Percentiles rank a stretch among this genome's conserved stretches.
These are phyloP conservation scores for Pseudomonodictys pantanalensis DNA, from an alignment of 495 filamentous ascomycete genomes.

Conservation along the genomic window DNA sequence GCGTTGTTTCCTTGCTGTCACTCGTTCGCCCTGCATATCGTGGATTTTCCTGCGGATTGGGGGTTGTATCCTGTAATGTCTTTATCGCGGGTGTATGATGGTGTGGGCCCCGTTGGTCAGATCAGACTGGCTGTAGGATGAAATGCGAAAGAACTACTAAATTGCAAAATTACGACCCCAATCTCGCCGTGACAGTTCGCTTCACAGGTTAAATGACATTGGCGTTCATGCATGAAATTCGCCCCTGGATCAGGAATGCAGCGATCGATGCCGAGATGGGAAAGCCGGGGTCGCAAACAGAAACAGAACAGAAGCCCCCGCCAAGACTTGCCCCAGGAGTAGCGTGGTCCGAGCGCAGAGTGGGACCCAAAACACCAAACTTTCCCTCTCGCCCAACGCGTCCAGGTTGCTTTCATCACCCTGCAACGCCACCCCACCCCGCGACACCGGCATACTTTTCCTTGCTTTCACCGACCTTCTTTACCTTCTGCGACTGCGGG, in stretches of 20 bases:
- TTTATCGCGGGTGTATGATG: background rate
- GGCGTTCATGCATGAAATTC: no score
- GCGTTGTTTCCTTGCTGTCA: background rate
- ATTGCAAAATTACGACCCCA: slow-evolving; percentile 2
- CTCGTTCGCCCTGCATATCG: background rate
- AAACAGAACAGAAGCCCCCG: no score
- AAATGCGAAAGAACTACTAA: slow-evolving; percentile 14
- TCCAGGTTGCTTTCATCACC: background rate
- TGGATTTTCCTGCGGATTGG: background rate
- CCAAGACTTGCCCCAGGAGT: no score
- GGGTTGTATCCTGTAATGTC: slow-evolving; percentile 11
- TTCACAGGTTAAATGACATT: background rate
- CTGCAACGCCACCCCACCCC: background rate
- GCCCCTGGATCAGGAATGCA: no score
- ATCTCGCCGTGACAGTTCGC: background rate
- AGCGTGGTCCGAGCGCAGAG: no score
- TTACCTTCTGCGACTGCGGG: background rate
- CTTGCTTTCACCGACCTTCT: background rate
- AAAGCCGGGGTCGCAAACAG: no score
- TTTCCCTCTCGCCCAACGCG: slow-evolving; percentile 12
- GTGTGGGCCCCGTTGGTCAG: background rate
- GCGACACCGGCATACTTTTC: background rate
- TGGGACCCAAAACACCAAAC: slow-evolving; percentile 11
- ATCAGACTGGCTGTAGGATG: slow-evolving; percentile 2
- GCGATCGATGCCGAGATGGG: background rate